Evolutionary conservation across 2,329 filamentous ascomycete species (phyloP), one percentile per base, ranked within the genome.

Genomic region (Metarhizium brunneum): DNA sequence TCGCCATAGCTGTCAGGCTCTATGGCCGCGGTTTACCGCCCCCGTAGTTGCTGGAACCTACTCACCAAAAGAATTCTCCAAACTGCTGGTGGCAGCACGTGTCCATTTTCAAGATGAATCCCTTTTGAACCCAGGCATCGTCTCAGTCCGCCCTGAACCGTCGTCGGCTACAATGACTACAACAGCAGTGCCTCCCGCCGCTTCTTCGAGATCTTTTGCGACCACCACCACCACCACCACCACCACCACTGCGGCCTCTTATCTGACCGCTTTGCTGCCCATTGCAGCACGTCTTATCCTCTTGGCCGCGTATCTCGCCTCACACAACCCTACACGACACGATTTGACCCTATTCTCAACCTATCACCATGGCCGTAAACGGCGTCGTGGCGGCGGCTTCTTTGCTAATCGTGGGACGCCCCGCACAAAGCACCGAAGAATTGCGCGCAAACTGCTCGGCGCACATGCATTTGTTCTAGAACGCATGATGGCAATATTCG

Each of bases 21-120:
- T 97, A 20, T 99, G 94, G 94, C 85, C 86, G 11, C 81, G 85
- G 4, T 97, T 99, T 69, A 85, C 89, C 1, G 80, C 83, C 6
- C 92, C 92, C 0, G 81, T 97, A 29, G 71, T 85, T 1, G 82
- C 84, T 1, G 87, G 87, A n/a, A 85, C 87, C 8, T 84, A 87
- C 63, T 80, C 81, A 2, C 83, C 87, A 10, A 85, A 87, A 63
- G 90, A 96, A 65, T 96, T 96, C 70, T 86, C 88, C 14, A 86
- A 88, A 59, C 76, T 99, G 7, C 80, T 97, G 55, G 85, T 92
- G 51, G 81, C 84, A 2, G 81, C 85, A 30, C 77, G 87, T 16
- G 74, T 78, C 0, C 77, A 89, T 38, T 88, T 92, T 66, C 86
- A 90, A 63, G 82, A 88, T 62, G 88, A 92, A 65, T 71, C 74